Evolutionary conservation across 345 rosid genomes (phyloP).

Genomic region (Populus tremula): DNA sequence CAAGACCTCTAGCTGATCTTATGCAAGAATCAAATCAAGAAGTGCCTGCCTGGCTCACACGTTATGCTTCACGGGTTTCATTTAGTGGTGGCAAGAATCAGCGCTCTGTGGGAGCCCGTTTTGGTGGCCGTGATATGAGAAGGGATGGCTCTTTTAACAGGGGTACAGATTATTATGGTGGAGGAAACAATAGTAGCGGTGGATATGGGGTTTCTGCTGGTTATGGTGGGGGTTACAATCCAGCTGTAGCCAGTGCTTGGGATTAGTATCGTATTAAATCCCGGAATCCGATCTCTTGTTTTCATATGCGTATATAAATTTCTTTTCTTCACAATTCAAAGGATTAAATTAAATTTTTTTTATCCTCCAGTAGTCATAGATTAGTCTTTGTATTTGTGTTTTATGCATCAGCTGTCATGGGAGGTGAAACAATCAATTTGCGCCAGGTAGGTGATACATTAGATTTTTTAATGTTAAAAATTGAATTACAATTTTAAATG

Average conservation of each 20-base stretch:
- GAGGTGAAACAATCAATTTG: not conserved
- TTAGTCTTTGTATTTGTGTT: not conserved
- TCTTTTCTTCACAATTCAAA: not conserved
- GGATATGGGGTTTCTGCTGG: slow-evolving; percentile 19
- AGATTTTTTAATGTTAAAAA: not conserved
- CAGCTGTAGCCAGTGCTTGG: slow-evolving; percentile 32
- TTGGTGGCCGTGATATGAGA: slow-evolving; percentile 30
- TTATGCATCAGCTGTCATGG: not conserved
- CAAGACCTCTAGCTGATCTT: slow-evolving; percentile 25
- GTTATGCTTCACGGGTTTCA: slow-evolving; percentile 19
- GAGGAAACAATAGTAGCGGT: slow-evolving; percentile 11
- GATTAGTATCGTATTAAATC: slow-evolving; percentile 8
- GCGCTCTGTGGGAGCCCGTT: slow-evolving; percentile 22
- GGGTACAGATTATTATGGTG: slow-evolving; percentile 23
- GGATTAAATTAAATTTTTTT: not conserved
- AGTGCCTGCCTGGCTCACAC: slow-evolving; percentile 34
- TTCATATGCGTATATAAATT: slow-evolving; percentile 9
- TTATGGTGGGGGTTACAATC: slow-evolving; percentile 22
- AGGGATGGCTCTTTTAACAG: slow-evolving; percentile 20
- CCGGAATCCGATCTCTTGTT: slow-evolving; percentile 11
- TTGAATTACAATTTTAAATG: not conserved
- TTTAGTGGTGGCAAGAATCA: slow-evolving; percentile 25
- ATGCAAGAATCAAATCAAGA: slow-evolving; percentile 37
- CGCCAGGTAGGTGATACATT: not conserved
- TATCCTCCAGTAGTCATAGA: not conserved